Percentiles rank a stretch among this genome's conserved stretches.
phyloP scores from a whole-genome alignment of 148 eudicot species.

The Linanthus parryae region DNA sequence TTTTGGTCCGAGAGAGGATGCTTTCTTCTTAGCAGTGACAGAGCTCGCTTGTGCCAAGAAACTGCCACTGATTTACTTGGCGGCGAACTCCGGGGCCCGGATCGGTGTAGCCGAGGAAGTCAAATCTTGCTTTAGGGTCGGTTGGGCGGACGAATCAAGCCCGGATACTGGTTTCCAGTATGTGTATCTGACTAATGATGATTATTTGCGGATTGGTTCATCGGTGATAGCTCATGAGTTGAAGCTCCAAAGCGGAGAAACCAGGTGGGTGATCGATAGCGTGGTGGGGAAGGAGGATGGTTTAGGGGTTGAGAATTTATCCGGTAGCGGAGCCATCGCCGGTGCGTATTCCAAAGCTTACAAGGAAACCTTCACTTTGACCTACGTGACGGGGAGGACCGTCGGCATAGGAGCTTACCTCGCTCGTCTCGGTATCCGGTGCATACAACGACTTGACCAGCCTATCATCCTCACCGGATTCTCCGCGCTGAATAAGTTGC shows the following conservation, averaged over 20 bases:
- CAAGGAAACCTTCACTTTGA: conserved; percentile 86
- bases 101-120: conserved; percentile 97
- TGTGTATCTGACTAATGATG: conserved; percentile 81
- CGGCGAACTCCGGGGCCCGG: conserved; percentile 97
- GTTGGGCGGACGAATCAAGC: conserved; percentile 81
- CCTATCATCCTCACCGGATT: conserved; percentile 95
- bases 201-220: conserved; percentile 46
- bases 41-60: conserved; percentile 81
- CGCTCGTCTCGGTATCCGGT: conserved; percentile 97
- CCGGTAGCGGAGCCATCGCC: conserved; percentile 99
- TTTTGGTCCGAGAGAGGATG: conserved; percentile 92
- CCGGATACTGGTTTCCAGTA: conserved; percentile 93
- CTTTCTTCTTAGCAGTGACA: conserved; percentile 90
- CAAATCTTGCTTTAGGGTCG: conserved; percentile 90
- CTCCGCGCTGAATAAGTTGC: conserved; percentile 91
- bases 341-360: conserved; percentile 94
- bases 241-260: conserved; percentile 64
- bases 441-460: conserved; percentile 97
- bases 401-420: conserved; percentile 99
- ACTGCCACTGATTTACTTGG: conserved; percentile 87
- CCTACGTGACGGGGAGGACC: conserved; percentile 93
- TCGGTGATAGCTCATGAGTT: conserved; percentile 88
- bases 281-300: conserved; percentile 96
- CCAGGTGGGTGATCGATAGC: conserved; percentile 85
- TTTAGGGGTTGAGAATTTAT: conserved; percentile 87